Evolutionary conservation across 2,329 filamentous ascomycete species (phyloP).

Genomic region (Exophiala sp.): DNA sequence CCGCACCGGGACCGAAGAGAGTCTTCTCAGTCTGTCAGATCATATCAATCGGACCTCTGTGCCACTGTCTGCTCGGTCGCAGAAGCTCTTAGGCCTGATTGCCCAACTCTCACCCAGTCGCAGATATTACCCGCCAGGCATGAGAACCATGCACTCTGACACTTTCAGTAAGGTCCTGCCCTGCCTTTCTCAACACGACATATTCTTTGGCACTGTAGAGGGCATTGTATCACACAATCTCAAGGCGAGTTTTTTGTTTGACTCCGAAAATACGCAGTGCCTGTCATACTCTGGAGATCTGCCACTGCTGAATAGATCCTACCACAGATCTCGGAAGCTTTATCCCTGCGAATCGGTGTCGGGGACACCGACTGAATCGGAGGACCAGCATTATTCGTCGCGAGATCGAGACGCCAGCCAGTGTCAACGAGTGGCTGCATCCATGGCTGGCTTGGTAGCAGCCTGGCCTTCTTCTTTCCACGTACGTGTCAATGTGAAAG

Average conservation of each 20-base stretch:
- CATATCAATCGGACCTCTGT: slow-evolving; percentile 6
- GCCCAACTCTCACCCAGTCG: slow-evolving; percentile 8
- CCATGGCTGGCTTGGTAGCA: slow-evolving; percentile 4
- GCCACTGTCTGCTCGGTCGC: slow-evolving; percentile 9
- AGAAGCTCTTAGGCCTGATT: slow-evolving; percentile 6
- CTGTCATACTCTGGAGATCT: slow-evolving; percentile 11
- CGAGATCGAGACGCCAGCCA: slow-evolving; percentile 8
- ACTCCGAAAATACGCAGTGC: background rate
- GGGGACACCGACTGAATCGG: background rate
- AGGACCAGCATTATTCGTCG: slow-evolving; percentile 9
- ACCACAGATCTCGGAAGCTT: slow-evolving; percentile 10
- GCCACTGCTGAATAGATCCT: slow-evolving; percentile 11
- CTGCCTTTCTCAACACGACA: slow-evolving; percentile 13
- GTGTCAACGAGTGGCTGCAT: background rate
- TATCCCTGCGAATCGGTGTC: slow-evolving; percentile 4
- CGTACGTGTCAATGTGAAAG: slow-evolving; percentile 4
- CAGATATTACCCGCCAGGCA: slow-evolving; percentile 10
- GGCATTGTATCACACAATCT: slow-evolving; percentile 12
- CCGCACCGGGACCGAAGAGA: slow-evolving; percentile 32
- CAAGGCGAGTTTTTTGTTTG: slow-evolving; percentile 13
- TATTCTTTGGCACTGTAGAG: slow-evolving; percentile 14
- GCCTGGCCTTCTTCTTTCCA: slow-evolving; percentile 6
- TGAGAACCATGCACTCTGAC: slow-evolving; percentile 18
- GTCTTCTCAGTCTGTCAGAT: slow-evolving; percentile 29
- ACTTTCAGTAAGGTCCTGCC: slow-evolving; percentile 12